Evolutionary conservation across 2,329 filamentous ascomycete genomes (phyloP).

Genomic region (Emmonsiellopsis sp.): DNA sequence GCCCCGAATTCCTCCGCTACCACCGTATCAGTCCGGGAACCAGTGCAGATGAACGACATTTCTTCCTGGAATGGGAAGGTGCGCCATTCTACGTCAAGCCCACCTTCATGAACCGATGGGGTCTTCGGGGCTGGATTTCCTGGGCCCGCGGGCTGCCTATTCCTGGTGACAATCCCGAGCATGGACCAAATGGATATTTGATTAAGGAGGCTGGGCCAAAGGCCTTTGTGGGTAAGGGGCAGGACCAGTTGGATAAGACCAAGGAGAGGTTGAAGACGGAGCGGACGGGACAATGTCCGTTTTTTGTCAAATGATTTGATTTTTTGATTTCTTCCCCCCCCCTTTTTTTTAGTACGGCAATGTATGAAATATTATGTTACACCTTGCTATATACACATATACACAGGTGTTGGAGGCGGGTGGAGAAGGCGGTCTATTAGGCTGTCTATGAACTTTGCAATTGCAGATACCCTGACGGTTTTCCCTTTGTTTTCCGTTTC

Average conservation of each 20-base stretch:
- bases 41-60: conserved; percentile 48
- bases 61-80: conserved; percentile 46
- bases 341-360: not conserved
- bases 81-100: conserved; percentile 57
- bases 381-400: no score
- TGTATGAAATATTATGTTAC: not conserved
- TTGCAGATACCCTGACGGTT: no score
- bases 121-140: conserved; percentile 45
- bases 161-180: conserved; percentile 41
- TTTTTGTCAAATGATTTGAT: conserved; percentile 15
- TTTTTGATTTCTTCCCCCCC: not conserved
- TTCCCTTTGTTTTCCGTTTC: no score
- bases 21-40: conserved; percentile 35
- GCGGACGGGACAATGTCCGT: conserved; percentile 43
- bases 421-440: not conserved
- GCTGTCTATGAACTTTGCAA: no score
- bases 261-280: conserved; percentile 28
- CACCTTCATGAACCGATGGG: conserved; percentile 55
- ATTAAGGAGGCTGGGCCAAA: conserved; percentile 54
- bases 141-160: conserved; percentile 38
- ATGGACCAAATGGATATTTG: conserved; percentile 40
- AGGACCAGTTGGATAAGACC: conserved; percentile 38
- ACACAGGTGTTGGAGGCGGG: not conserved
- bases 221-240: conserved; percentile 44
- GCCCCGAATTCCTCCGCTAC: conserved; percentile 35